Percentiles rank a stretch among this genome's conserved stretches.
Conservation (phyloP, 257 asterid species). For the Gynochthodes officinalis region DNA sequence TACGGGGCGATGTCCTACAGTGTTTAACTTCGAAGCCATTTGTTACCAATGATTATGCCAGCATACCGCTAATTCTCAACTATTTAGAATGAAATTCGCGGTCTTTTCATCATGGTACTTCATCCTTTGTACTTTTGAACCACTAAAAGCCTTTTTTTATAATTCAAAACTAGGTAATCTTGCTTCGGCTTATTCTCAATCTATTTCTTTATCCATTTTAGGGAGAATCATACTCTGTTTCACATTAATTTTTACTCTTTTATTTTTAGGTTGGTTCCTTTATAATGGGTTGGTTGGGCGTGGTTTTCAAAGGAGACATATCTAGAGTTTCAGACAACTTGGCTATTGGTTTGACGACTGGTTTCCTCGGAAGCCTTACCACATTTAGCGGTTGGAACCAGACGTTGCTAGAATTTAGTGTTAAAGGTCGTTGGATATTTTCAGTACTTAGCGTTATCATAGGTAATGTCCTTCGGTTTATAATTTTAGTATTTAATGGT, state of each 20-base stretch:
- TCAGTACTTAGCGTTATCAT: slow-evolving; percentile 59
- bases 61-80: too few relatives aligned
- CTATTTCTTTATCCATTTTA: not conserved
- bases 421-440: slow-evolving; percentile 66
- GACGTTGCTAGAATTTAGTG: slow-evolving; percentile 77
- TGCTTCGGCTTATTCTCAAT: not conserved
- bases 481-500: not conserved
- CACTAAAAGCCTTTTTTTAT: not conserved
- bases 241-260: not conserved
- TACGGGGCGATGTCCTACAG: not conserved
- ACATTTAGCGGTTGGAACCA: slow-evolving; percentile 99
- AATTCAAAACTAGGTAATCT: not conserved
- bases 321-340: slow-evolving; percentile 56
- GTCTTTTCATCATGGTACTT: not conserved
- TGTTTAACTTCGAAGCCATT: not conserved
- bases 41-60: too few relatives aligned
- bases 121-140: not conserved
- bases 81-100: not conserved
- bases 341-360: slow-evolving; percentile 78
- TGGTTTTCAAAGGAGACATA: slow-evolving; percentile 72
- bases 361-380: slow-evolving; percentile 91
- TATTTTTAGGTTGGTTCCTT: slow-evolving; percentile 76
- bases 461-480: slow-evolving; percentile 36
- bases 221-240: not conserved
- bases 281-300: slow-evolving; percentile 97